Conservation (phyloP, 2,329 filamentous ascomycete species). For the Arthrobotrys sphaeroides region DNA sequence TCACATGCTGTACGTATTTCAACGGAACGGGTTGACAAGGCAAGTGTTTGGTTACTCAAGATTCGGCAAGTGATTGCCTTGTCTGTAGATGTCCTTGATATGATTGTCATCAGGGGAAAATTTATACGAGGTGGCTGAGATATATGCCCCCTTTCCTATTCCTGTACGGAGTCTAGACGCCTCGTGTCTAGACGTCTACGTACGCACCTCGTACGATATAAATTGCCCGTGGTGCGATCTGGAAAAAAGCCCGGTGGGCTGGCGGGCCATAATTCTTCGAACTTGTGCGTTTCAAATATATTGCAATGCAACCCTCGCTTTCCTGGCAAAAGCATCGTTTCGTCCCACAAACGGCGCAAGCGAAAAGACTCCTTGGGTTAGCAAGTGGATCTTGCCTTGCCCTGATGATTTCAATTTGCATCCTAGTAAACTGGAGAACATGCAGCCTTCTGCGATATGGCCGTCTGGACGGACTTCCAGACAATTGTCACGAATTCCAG, state of each 20-base stretch:
- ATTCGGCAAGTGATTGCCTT: conserved; percentile 14
- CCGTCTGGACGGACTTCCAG: conserved; percentile 11
- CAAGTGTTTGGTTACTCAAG: background rate
- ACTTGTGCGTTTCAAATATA: conserved; percentile 43
- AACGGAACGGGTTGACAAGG: background rate
- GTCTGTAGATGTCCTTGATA: conserved; percentile 4
- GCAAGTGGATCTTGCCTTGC: background rate
- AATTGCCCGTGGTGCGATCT: conserved; percentile 2
- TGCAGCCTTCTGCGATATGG: conserved; percentile 12
- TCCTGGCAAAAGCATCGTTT: conserved; percentile 44
- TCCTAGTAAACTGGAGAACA: conserved; percentile 5
- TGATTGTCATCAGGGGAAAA: conserved; percentile 32
- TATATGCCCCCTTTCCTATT: conserved; percentile 34
- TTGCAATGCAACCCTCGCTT: conserved; percentile 53
- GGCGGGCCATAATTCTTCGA: conserved; percentile 25
- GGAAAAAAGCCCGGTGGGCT: background rate
- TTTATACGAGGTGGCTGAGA: conserved; percentile 47
- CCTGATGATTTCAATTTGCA: background rate
- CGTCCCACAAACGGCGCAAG: conserved; percentile 46
- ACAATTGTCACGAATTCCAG: conserved; percentile 25
- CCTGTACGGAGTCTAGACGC: conserved; percentile 16
- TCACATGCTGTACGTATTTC: conserved; percentile 36
- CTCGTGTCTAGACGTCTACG: conserved; percentile 16
- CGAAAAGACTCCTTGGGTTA: conserved; percentile 17
- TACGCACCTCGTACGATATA: conserved; percentile 40